phyloP scores from a whole-genome alignment of 1,139 yeast genomes.

The Zhuliangozyma blackwelliae region DNA sequence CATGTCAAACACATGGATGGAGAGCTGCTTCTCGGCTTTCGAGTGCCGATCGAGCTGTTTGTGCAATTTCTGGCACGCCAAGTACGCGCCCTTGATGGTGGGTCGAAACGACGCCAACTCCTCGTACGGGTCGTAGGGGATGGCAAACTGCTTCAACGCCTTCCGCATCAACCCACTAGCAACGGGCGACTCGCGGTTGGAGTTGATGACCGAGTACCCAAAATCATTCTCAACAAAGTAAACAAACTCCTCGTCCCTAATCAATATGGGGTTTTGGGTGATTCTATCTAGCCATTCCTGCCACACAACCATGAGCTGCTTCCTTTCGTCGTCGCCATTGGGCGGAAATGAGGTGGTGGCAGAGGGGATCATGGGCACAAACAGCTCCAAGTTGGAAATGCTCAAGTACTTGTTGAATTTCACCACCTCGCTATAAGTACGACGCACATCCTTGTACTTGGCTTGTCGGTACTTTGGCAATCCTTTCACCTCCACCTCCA shows the following conservation, averaged over 20 bases:
- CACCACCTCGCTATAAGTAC: conserved; percentile 75
- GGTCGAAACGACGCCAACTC: conserved; percentile 87
- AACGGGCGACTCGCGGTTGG: conserved; percentile 51
- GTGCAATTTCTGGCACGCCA: conserved; percentile 53
- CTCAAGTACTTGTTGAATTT: conserved; percentile 74
- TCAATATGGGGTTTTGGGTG: conserved; percentile 67
- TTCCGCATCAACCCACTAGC: conserved; percentile 84
- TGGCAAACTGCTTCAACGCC: conserved; percentile 84
- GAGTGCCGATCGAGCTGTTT: conserved; percentile 52
- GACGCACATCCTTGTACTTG: conserved; percentile 66
- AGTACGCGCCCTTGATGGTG: conserved; percentile 71
- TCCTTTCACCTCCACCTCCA: conserved; percentile 41
- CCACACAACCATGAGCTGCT: conserved; percentile 53
- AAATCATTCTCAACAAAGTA: conserved; percentile 86
- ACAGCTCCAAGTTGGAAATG: conserved; percentile 83
- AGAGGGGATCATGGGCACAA: conserved; percentile 84
- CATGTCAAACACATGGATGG: conserved; percentile 58
- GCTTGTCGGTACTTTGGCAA: conserved; percentile 75
- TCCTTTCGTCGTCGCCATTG: conserved; percentile 77
- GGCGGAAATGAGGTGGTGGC: conserved; percentile 73
- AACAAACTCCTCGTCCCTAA: conserved; percentile 84
- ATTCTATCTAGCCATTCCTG: conserved; percentile 88
- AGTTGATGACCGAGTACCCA: conserved; percentile 66
- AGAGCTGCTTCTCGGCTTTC: conserved; percentile 52
- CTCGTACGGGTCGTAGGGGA: conserved; percentile 83